Evolutionary conservation across 495 filamentous ascomycete species (phyloP).

Genomic region (Sordaria brevicollis): DNA sequence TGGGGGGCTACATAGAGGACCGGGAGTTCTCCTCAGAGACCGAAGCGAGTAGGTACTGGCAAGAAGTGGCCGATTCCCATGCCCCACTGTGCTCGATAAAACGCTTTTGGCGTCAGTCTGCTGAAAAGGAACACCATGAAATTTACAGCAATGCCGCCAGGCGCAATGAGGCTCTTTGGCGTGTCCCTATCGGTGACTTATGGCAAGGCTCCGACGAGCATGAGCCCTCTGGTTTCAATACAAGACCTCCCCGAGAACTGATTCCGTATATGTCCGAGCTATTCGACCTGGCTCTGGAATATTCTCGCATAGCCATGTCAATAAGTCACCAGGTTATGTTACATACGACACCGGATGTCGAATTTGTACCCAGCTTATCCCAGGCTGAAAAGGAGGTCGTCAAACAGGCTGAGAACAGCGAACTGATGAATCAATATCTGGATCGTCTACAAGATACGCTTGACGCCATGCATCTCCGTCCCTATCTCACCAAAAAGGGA

Average conservation of each 20-base stretch:
- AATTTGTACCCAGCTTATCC: not conserved
- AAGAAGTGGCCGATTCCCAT: fast-evolving
- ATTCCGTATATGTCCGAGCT: not conserved
- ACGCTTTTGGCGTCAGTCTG: not conserved
- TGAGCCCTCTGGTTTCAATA: fast-evolving
- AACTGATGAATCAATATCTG: not conserved
- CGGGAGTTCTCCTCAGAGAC: not conserved
- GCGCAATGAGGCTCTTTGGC: not conserved
- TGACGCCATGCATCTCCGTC: not conserved
- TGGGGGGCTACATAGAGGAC: not conserved
- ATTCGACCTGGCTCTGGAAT: not conserved
- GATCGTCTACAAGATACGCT: not conserved
- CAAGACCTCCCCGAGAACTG: not conserved
- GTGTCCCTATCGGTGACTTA: not conserved
- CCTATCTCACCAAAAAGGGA: constrained; percentile 4
- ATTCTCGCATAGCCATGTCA: not conserved
- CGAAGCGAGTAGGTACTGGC: fast-evolving
- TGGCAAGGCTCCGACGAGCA: not conserved
- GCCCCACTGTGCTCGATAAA: not conserved
- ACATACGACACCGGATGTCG: not conserved
- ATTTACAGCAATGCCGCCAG: not conserved
- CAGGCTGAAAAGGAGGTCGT: not conserved
- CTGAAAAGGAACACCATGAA: fast-evolving
- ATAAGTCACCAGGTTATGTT: not conserved
- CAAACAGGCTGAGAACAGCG: not conserved